Percentiles rank a stretch among this genome's conserved stretches.
Conservation (phyloP, 805 yeast genomes). For the Wickerhamomyces xylosicus region DNA sequence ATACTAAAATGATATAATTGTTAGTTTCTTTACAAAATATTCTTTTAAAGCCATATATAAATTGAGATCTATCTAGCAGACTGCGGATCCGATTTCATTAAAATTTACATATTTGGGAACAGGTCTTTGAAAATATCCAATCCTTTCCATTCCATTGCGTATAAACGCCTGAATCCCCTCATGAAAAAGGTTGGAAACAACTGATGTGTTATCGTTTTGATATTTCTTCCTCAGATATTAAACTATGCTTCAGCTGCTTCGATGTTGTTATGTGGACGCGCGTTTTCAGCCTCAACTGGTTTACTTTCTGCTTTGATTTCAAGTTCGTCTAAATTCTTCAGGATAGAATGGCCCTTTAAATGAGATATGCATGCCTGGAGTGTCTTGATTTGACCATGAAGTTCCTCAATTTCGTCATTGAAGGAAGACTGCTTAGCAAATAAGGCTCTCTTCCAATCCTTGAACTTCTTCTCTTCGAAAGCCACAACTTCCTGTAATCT, state of each 20-base stretch:
- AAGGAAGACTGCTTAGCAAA: slow-evolving; percentile 43
- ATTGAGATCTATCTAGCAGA: too few species aligned
- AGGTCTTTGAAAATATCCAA: too few species aligned
- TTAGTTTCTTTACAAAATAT: too few species aligned
- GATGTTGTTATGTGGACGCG: not conserved
- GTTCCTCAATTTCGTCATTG: slow-evolving; percentile 40
- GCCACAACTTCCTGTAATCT: slow-evolving; percentile 32
- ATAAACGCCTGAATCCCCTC: too few species aligned
- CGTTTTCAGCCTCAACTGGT: not conserved
- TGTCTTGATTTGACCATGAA: slow-evolving; percentile 11
- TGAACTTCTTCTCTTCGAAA: slow-evolving; percentile 45
- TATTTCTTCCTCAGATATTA: too few species aligned
- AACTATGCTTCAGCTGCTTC: not conserved
- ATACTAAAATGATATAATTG: too few species aligned
- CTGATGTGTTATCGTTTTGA: too few species aligned
- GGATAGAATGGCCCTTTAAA: not conserved
- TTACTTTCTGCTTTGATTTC: not conserved
- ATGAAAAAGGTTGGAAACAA: too few species aligned
- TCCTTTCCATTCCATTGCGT: too few species aligned
- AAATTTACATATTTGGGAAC: too few species aligned
- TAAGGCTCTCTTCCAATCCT: slow-evolving; percentile 50
- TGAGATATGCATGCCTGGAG: slow-evolving; percentile 1
- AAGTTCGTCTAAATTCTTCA: not conserved
- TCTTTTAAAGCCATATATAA: too few species aligned
- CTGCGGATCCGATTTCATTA: too few species aligned